A percentile compares a stretch with the other conserved stretches of the same genome.
These are phyloP conservation scores for Clarireedia sp. DNA, from an alignment of 2,329 filamentous ascomycete species.

Conservation along the genomic window DNA sequence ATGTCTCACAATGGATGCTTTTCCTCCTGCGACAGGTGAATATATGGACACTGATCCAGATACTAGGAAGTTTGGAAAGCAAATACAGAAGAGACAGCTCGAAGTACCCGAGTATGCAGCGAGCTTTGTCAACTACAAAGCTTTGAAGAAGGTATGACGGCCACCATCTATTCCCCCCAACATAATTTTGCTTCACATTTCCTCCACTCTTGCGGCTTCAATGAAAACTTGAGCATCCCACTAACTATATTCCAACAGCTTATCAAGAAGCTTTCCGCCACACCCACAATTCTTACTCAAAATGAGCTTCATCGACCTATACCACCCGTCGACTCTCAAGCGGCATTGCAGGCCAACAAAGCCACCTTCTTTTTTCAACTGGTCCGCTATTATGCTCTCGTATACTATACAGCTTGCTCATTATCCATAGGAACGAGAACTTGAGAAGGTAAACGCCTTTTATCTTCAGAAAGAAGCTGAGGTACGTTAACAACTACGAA, in stretches of 20 bases:
- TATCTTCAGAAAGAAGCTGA: conserved; percentile 98
- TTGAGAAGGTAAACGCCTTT: conserved; percentile 97
- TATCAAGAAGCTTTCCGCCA: conserved; percentile 95
- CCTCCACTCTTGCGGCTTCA: background rate
- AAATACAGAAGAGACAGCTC: conserved; percentile 97
- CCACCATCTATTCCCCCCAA: too few species aligned
- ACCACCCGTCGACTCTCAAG: conserved; percentile 64
- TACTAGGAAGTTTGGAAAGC: conserved; percentile 96
- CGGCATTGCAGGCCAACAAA: conserved; percentile 89
- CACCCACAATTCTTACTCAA: conserved; percentile 73
- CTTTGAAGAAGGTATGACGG: conserved; percentile 79
- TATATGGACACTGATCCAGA: conserved; percentile 8
- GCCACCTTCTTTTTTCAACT: conserved; percentile 98
- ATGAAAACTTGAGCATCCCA: conserved; percentile 15
- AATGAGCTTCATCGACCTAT: conserved; percentile 48
- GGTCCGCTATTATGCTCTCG: conserved; percentile 43
- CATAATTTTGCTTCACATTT: background rate
- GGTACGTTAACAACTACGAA: conserved; percentile 44
- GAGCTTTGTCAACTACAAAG: conserved; percentile 99
- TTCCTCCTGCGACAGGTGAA: background rate
- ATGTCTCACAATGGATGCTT: conserved; percentile 14
- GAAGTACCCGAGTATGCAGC: conserved; percentile 99
- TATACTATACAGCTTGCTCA: conserved; percentile 33
- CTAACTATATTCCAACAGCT: conserved; percentile 50
- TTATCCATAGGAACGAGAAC: conserved; percentile 73